Evolutionary conservation across 2,329 filamentous ascomycete genomes (phyloP), one percentile per base, ranked within the genome.

Genomic region (Diaporthe citri): DNA sequence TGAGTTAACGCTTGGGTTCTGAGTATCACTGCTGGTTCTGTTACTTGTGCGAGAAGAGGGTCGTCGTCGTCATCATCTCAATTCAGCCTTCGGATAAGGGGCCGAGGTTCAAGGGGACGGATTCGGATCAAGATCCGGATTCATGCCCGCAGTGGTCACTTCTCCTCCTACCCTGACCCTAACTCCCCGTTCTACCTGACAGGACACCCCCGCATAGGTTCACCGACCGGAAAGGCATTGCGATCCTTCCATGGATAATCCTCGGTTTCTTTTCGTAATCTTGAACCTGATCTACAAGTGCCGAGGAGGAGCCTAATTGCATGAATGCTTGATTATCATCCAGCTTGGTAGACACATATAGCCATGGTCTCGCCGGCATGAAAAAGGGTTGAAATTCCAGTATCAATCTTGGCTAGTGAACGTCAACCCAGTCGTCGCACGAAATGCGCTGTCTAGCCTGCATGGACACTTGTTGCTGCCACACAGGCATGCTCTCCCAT

Each of bases 261-360:
- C 48, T 69, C 64, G 34, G 28, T 17, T 25, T 55, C 9, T 10
- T 15, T 28, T 4, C 55, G 15, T 55, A n/a, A n/a, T 52, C 64
- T 25, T 39, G 34, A 34, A 55, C 64, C 48, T 31, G 64, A 69
- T 69, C 31, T 69, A 51, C 64, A 55, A 69, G 15, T 69, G 64
- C 64, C 64, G 48, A 69, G 46, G 3, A 52, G 46, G 64, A 39
- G 46, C 22, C 31, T 52, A 52, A 41, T 8, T 55, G 64, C 64
- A 69, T 69, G 22, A 55, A 41, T 69, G 64, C 64, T 69, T 69
- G 64, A 69, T 41, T 41, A 28, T 55, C 64, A 55, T 28, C 64
- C 46, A 22, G 48, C n/a, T 55, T 55, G 64, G 64, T 28, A 55
- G 64, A 52, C 46, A 69, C 34, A 69, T 69, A 69, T 69, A 69